Evolutionary conservation across 2,329 filamentous ascomycete species (phyloP).

Genomic region (Penicillium rolfsii): DNA sequence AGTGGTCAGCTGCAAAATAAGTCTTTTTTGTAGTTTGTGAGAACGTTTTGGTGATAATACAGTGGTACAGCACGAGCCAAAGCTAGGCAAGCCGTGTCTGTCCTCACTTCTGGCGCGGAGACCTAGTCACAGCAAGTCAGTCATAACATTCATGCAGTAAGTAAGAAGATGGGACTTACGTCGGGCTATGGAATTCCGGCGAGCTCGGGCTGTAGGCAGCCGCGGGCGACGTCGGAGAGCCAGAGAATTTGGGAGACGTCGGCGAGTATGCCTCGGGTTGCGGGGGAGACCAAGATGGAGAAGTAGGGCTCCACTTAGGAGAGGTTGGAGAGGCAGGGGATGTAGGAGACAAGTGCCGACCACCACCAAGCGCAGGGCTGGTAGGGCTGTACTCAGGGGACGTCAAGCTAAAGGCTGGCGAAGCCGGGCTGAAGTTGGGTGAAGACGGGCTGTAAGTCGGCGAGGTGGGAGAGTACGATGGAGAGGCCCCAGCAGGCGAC

Average conservation of each 20-base stretch:
- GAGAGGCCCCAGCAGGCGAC: constrained; percentile 67
- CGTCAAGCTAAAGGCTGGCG: constrained; percentile 58
- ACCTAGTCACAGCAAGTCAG: constrained; percentile 35
- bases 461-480: constrained; percentile 58
- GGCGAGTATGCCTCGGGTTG: constrained; percentile 56
- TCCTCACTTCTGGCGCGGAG: constrained; percentile 44
- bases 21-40: constrained; percentile 39
- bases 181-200: constrained; percentile 47
- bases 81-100: constrained; percentile 25
- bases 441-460: constrained; percentile 65
- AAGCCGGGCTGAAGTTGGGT: constrained; percentile 58
- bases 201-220: constrained; percentile 51
- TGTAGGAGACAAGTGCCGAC: constrained; percentile 48
- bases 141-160: not conserved
- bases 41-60: constrained; percentile 43
- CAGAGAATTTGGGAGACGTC: constrained; percentile 53
- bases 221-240: constrained; percentile 49
- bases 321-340: constrained; percentile 56
- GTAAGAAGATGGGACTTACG: constrained; percentile 36
- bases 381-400: constrained; percentile 63
- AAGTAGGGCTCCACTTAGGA: constrained; percentile 60
- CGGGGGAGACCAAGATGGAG: constrained; percentile 54
- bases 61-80: constrained; percentile 37
- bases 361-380: constrained; percentile 52
- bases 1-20: constrained; percentile 42